Evolutionary conservation across 129 eudicot genomes (phyloP), one percentile per base, ranked within the genome.

Genomic region (Glebionis coronaria): DNA sequence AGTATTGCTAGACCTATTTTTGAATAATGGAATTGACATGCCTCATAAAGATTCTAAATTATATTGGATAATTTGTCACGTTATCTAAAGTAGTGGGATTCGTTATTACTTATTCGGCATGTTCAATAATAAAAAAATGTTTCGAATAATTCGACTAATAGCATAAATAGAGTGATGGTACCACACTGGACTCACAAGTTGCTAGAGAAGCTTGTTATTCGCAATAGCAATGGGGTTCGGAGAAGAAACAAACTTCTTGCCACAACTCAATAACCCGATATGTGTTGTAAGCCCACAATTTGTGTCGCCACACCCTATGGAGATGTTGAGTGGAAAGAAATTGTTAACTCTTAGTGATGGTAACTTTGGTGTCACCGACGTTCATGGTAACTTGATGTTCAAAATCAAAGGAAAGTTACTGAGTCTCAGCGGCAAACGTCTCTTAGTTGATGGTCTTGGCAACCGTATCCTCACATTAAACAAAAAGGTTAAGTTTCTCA

Each of bases 361-460:
- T 14, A 60, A 27, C 28, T 75, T 61, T 16, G 70, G 63, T 4
- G 68, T 75, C 2, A 75, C 80, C 3, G 80, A 75, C 44, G 64
- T 68, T 8, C 29, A 68, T 5, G 75, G 63, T 1, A 75, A 75
- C 47, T 27, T 75, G 27, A 20, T 75, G 69, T 75, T 75, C 57
- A 75, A 75, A 52, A 38, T 75, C 18, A 68, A 38, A 52, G 80
- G 75, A 13, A 68, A 75, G 50, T n/a, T 61, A 55, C 67, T 83
- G 29, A 81, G 81, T 54, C 59, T 85, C 47, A 87, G 53, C 4
- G 92, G 81, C 50, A 81, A 68, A 31, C 92, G 85, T 42, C 40
- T 83, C 54, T 59, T 88, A 73, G 59, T 70, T 49, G 96, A 88
- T 64, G 85, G 79, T 21, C 69, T 65, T 0, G 96, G 86, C 1